Percentiles rank a stretch among this genome's conserved stretches.
Conservation (phyloP, 441 rosid species). For the Populus hybrid region DNA sequence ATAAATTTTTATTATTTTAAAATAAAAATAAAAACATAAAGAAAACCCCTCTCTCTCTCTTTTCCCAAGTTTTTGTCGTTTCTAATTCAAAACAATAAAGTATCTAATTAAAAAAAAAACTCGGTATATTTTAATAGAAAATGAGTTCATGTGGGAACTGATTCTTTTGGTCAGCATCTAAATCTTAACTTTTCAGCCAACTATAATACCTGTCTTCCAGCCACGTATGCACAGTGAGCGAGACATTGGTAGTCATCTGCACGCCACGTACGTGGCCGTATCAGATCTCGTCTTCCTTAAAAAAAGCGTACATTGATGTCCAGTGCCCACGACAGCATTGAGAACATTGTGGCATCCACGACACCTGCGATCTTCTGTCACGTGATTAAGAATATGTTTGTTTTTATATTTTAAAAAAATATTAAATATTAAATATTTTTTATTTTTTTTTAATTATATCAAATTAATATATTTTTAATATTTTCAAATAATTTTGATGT, state of each 20-base stretch:
- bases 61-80: neutral
- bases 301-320: neutral
- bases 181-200: neutral
- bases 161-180: neutral
- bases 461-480: no score
- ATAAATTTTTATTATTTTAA: no score
- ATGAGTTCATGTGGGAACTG: slow-evolving; percentile 1
- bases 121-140: no score
- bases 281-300: neutral
- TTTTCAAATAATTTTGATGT: no score
- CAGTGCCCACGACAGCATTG: neutral
- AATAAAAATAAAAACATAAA: no score
- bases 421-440: no score
- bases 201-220: neutral
- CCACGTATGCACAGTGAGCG: neutral
- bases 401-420: no score
- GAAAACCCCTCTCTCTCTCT: no score
- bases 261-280: neutral
- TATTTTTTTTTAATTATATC: no score
- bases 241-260: neutral
- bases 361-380: neutral
- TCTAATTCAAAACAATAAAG: neutral
- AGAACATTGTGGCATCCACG: neutral
- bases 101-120: no score
- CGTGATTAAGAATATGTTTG: no score